Conservation (phyloP, 495 filamentous ascomycete genomes). For the Penicillium nucicola region DNA sequence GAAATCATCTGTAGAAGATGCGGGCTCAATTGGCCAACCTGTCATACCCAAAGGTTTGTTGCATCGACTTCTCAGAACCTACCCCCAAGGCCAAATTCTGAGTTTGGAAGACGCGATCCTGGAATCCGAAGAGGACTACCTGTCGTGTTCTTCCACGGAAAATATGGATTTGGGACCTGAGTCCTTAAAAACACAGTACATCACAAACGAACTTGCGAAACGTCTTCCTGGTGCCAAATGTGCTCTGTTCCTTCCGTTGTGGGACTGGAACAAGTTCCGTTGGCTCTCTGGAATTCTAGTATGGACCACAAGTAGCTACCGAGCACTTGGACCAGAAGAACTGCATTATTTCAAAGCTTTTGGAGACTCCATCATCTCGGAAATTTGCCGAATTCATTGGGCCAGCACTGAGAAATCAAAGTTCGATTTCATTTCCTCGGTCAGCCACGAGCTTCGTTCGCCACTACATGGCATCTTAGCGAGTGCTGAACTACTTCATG, state of each 20-base stretch:
- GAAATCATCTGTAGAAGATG: background rate
- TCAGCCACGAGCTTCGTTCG: slow-evolving; percentile 71
- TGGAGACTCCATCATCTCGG: slow-evolving; percentile 58
- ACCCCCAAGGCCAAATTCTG: slow-evolving; percentile 30
- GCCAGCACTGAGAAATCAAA: slow-evolving; percentile 55
- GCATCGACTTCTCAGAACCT: slow-evolving; percentile 22
- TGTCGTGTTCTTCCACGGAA: background rate
- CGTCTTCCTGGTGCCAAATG: slow-evolving; percentile 51
- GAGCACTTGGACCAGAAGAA: slow-evolving; percentile 43
- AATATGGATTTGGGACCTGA: background rate
- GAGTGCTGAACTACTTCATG: slow-evolving; percentile 60
- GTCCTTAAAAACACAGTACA: background rate
- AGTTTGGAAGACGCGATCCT: slow-evolving; percentile 2
- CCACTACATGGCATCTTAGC: slow-evolving; percentile 69
- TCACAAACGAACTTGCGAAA: slow-evolving; percentile 1
- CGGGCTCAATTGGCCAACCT: background rate
- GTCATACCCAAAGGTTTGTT: slow-evolving; percentile 18
- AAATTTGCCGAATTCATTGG: slow-evolving; percentile 53
- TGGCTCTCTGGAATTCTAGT: slow-evolving; percentile 62
- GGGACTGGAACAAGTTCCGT: slow-evolving; percentile 56
- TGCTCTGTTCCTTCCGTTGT: slow-evolving; percentile 57
- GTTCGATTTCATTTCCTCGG: slow-evolving; percentile 66
- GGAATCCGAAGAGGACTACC: slow-evolving; percentile 1
- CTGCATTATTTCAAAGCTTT: slow-evolving; percentile 56
- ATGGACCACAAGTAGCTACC: slow-evolving; percentile 50